A percentile compares a stretch with the other conserved stretches of the same genome.
Conservation (phyloP, 441 rosid species). For the Populus tomentosa region DNA sequence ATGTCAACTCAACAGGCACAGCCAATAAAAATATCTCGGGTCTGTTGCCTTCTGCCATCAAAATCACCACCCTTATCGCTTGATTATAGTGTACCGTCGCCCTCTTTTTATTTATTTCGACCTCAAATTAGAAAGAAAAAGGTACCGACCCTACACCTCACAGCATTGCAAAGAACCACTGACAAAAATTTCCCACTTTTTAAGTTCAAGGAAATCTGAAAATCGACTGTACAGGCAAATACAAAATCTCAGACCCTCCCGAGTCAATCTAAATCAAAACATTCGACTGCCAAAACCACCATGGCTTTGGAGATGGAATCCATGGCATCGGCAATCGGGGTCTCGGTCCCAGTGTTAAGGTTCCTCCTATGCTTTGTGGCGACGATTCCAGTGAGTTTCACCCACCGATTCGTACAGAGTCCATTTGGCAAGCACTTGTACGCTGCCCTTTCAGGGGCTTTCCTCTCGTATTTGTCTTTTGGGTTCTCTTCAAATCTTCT, state of each 20-base stretch:
- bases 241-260: not conserved
- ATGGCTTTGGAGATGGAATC: constrained; percentile 32
- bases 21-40: too few relatives aligned
- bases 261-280: constrained; percentile 9
- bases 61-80: too few relatives aligned
- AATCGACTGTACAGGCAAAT: not conserved
- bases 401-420: constrained; percentile 68
- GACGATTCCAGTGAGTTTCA: constrained; percentile 70
- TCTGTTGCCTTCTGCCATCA: too few relatives aligned
- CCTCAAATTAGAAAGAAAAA: too few relatives aligned
- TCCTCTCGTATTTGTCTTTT: constrained; percentile 79
- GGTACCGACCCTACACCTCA: not conserved
- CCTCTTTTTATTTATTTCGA: too few relatives aligned
- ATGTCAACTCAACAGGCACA: too few relatives aligned
- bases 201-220: not conserved
- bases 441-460: constrained; percentile 61
- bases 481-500: constrained; percentile 92
- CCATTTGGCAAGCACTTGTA: constrained; percentile 58
- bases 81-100: too few relatives aligned
- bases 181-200: too few relatives aligned
- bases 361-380: constrained; percentile 86
- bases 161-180: not conserved
- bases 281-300: constrained; percentile 2
- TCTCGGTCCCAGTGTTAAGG: constrained; percentile 78
- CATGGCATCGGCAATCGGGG: constrained; percentile 75